Evolutionary conservation across 2,329 filamentous ascomycete species (phyloP).

Genomic region (Neocucurbitaria cava): DNA sequence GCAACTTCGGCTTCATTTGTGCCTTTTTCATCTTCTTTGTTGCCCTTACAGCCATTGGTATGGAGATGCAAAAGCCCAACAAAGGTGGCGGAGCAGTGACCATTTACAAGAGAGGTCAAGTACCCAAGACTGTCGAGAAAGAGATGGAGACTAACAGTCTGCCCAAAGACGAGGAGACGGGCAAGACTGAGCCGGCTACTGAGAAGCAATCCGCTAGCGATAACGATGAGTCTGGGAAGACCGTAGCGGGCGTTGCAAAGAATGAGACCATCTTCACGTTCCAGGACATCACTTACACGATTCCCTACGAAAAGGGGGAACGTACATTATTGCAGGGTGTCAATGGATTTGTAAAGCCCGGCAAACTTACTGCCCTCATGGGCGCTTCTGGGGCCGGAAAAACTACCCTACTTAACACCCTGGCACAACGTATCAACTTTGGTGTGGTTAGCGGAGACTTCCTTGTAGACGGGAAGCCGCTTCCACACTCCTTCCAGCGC

Average conservation of each 20-base stretch:
- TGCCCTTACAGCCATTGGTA: slow-evolving; percentile 52
- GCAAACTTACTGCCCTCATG: slow-evolving; percentile 82
- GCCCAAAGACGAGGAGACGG: slow-evolving; percentile 61
- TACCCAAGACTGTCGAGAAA: slow-evolving; percentile 64
- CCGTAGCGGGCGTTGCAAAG: slow-evolving; percentile 61
- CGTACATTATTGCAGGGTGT: slow-evolving; percentile 64
- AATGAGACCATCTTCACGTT: slow-evolving; percentile 75
- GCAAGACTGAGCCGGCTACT: slow-evolving; percentile 42
- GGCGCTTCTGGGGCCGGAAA: slow-evolving; percentile 66
- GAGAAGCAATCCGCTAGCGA: slow-evolving; percentile 32
- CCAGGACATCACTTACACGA: slow-evolving; percentile 83
- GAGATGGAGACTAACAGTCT: slow-evolving; percentile 61
- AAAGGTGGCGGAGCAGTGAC: slow-evolving; percentile 66
- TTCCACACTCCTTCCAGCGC: slow-evolving; percentile 75
- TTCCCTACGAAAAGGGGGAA: slow-evolving; percentile 57
- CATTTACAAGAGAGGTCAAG: slow-evolving; percentile 69
- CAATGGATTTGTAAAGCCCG: slow-evolving; percentile 87
- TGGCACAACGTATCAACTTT: slow-evolving; percentile 53
- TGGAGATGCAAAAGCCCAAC: slow-evolving; percentile 63
- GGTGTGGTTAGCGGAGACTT: slow-evolving; percentile 56
- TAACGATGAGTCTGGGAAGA: slow-evolving; percentile 32
- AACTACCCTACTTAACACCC: slow-evolving; percentile 46
- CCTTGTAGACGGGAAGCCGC: slow-evolving; percentile 50
- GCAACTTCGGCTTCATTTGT: slow-evolving; percentile 62
- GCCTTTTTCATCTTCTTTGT: slow-evolving; percentile 60